A percentile compares a stretch with the other conserved stretches of the same genome.
These are phyloP conservation scores for Earliella scabrosa DNA, from an alignment of 1,284 basidiomycete genomes.

Conservation along the genomic window DNA sequence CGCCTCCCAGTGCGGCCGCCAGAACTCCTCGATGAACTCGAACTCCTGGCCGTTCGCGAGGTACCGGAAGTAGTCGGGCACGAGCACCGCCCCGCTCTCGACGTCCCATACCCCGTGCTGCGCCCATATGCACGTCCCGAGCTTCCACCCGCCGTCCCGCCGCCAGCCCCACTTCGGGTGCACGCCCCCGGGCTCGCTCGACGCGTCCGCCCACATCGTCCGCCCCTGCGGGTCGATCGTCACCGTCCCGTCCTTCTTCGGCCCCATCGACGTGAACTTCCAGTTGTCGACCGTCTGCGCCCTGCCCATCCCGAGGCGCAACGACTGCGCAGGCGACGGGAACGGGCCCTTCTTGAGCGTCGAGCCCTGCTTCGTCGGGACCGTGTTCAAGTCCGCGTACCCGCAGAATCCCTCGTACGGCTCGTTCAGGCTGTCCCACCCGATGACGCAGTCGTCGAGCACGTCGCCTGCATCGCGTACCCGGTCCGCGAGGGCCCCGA, in stretches of 20 bases:
- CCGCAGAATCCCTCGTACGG: constrained; percentile 90
- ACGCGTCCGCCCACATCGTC: constrained; percentile 71
- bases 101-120: constrained; percentile 93
- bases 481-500: constrained; percentile 74
- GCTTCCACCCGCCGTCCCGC: constrained; percentile 75
- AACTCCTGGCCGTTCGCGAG: constrained; percentile 42
- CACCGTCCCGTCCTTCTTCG: constrained; percentile 72
- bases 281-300: constrained; percentile 87
- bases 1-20: constrained; percentile 75
- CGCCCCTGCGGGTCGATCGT: constrained; percentile 85
- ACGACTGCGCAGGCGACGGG: constrained; percentile 85
- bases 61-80: constrained; percentile 78
- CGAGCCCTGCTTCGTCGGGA: constrained; percentile 69
- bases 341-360: constrained; percentile 85
- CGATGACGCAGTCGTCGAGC: constrained; percentile 87
- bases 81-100: constrained; percentile 67
- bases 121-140: constrained; percentile 93
- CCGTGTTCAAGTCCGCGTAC: constrained; percentile 70
- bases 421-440: constrained; percentile 98
- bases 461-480: constrained; percentile 78
- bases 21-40: constrained; percentile 83
- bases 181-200: constrained; percentile 46
- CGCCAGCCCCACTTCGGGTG: constrained; percentile 83
- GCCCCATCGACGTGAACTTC: constrained; percentile 83
- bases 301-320: constrained; percentile 89